These are phyloP conservation scores for Ensete glaucum DNA, from an alignment of 176 grass and related monocot genomes.

Conservation along the genomic window DNA sequence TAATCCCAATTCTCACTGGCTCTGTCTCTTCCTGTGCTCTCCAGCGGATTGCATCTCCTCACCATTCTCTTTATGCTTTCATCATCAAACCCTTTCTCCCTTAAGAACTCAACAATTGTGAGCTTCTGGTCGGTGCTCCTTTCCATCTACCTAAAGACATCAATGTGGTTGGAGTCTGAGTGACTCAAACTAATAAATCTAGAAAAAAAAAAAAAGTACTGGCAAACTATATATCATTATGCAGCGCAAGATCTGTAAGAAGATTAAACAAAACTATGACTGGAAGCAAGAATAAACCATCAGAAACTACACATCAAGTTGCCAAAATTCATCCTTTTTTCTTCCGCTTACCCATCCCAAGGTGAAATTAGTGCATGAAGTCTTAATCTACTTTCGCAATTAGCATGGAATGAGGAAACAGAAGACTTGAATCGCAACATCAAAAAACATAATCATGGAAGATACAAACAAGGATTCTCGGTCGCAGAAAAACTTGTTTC, in stretches of 20 bases:
- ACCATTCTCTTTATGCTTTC: constrained; percentile 47
- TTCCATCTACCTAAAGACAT: constrained; percentile 24
- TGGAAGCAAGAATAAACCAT: neutral
- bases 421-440: too few relatives aligned
- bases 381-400: too few relatives aligned
- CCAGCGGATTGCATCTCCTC: constrained; percentile 54
- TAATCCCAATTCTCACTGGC: constrained; percentile 71
- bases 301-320: neutral
- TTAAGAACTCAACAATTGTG: constrained; percentile 47
- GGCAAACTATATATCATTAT: too few relatives aligned
- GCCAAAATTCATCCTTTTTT: neutral
- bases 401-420: too few relatives aligned
- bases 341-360: too few relatives aligned
- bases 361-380: too few relatives aligned
- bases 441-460: too few relatives aligned
- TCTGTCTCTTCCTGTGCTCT: constrained; percentile 35
- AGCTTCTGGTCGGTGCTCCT: constrained; percentile 19
- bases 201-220: neutral
- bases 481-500: too few relatives aligned
- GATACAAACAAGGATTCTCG: too few relatives aligned
- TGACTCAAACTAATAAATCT: neutral
- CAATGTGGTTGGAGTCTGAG: neutral
- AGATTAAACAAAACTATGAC: neutral
- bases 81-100: constrained; percentile 75
- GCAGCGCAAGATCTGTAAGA: too few relatives aligned